Base-by-base conservation (phyloP, 208 protist genomes). In the Trypanosoma melophagium region DNA sequence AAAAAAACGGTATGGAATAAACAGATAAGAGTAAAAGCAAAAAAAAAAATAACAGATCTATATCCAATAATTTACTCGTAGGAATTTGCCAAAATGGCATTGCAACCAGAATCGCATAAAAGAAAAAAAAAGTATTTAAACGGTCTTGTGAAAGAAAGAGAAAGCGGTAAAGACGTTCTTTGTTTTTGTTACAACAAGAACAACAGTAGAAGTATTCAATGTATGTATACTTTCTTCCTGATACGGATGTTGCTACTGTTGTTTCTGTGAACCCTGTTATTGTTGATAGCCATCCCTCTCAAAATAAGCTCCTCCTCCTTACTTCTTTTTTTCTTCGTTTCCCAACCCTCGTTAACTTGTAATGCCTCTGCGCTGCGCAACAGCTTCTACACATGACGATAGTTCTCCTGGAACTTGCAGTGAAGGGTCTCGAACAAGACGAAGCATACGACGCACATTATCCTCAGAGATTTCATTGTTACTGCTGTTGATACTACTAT, bases 381-480 rank as follows among this genome's bases (percentile, higher is more conserved):
- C 80, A 3, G 84, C 80, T 44, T 93, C 83, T 13, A 93, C 87
- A 28, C 89, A 69, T 5, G 76, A 59, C 31, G 68, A 66, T 13
- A 93, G 71, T 59, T 95, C 89, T 25, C 69, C 72, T 12, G 86
- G 78, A 16, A 95, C 54, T 77, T 95, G 86, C 49, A 95, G 64
- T 17, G 84, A 83, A 41, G 83, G 71, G 58, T 95, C 89, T 17
- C 72, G 71, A 42, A 90, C 87, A 31, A 95, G 73, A 12, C 56
- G 60, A 25, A 81, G 52, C 86, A 95, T 91, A 51, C 74, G 78
- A 47, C 65, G 52, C 25, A 90, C 74, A 70, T 89, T 83, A 25
- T 55, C 78, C 14, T 78, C 77, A 45, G 2, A 60, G 55, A 71
- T 74, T n/a, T 28, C 16, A 40, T 19, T 59, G 22, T 19, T 41